Percentiles rank a stretch among this genome's conserved stretches.
These are phyloP conservation scores for Populus hybrid DNA, from an alignment of 441 rosid genomes.

Conservation along the genomic window DNA sequence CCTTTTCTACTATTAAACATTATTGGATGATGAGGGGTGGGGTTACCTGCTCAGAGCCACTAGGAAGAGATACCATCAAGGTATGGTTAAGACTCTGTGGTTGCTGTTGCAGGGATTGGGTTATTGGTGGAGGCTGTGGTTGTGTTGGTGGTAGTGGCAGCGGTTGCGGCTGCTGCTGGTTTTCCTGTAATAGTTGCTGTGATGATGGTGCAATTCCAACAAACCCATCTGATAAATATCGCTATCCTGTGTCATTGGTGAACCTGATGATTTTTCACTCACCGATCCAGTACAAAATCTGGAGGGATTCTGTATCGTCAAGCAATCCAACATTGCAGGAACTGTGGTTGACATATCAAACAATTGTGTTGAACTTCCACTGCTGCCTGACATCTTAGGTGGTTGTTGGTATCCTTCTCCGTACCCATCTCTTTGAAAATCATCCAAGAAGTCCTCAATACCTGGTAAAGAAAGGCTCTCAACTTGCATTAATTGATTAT, in stretches of 20 bases:
- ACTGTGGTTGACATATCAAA: slow-evolving; percentile 25
- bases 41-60: slow-evolving; percentile 43
- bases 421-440: slow-evolving; percentile 35
- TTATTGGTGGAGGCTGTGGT: not conserved
- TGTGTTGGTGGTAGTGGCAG: slow-evolving; percentile 10
- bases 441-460: slow-evolving; percentile 51
- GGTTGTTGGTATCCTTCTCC: slow-evolving; percentile 23
- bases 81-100: slow-evolving; percentile 31
- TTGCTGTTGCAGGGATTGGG: slow-evolving; percentile 13
- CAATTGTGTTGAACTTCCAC: slow-evolving; percentile 19
- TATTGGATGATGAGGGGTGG: too few relatives aligned
- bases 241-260: slow-evolving; percentile 31
- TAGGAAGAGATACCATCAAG: slow-evolving; percentile 40
- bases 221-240: slow-evolving; percentile 25
- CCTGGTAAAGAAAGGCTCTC: slow-evolving; percentile 44
- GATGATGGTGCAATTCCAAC: slow-evolving; percentile 27
- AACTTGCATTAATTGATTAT: slow-evolving; percentile 44
- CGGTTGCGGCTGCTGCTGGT: slow-evolving; percentile 23
- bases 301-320: slow-evolving; percentile 24
- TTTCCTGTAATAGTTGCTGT: slow-evolving; percentile 38
- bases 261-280: slow-evolving; percentile 24
- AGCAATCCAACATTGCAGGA: slow-evolving; percentile 31
- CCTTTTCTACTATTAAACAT: not conserved
- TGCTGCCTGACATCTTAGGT: slow-evolving; percentile 16
- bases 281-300: slow-evolving; percentile 23